phyloP scores from a whole-genome alignment of 1,284 basidiomycete genomes.

The Cryptococcus sp. region DNA sequence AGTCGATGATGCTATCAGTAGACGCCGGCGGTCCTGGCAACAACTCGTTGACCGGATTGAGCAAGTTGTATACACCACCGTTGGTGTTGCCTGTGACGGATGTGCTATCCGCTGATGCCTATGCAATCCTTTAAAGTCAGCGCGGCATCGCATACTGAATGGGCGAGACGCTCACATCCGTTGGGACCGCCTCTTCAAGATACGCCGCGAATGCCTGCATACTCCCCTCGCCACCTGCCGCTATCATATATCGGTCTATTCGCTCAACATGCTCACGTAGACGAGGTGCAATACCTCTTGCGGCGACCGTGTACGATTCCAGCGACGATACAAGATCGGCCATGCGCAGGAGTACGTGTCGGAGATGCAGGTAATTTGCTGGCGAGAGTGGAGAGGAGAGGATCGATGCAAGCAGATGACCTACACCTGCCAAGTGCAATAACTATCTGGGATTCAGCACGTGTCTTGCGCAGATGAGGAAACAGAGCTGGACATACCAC shows the following conservation, averaged over 20 bases:
- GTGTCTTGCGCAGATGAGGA: background rate
- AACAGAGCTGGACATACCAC: conserved; percentile 30
- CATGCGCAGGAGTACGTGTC: conserved; percentile 45
- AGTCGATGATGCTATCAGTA: too few relatives aligned
- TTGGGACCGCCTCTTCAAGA: background rate
- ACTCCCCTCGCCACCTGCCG: conserved; percentile 26
- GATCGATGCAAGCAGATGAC: conserved; percentile 49
- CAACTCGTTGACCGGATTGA: background rate
- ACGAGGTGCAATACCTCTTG: conserved; percentile 39
- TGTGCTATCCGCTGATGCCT: background rate
- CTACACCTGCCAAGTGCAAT: conserved; percentile 51
- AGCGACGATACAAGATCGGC: conserved; percentile 44
- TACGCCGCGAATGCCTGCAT: conserved; percentile 2
- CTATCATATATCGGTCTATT: conserved; percentile 50
- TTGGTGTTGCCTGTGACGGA: background rate
- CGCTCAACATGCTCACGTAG: conserved; percentile 45
- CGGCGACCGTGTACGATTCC: conserved; percentile 33
- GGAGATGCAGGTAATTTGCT: conserved; percentile 46
- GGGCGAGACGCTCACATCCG: background rate
- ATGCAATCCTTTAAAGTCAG: background rate
- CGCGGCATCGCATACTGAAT: background rate
- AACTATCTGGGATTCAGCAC: conserved; percentile 25
- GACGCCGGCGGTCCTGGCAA: background rate
- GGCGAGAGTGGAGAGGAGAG: conserved; percentile 48
- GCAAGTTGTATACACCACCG: background rate